Conservation (phyloP, 2,329 filamentous ascomycete genomes). For the Penicillium sp. region DNA sequence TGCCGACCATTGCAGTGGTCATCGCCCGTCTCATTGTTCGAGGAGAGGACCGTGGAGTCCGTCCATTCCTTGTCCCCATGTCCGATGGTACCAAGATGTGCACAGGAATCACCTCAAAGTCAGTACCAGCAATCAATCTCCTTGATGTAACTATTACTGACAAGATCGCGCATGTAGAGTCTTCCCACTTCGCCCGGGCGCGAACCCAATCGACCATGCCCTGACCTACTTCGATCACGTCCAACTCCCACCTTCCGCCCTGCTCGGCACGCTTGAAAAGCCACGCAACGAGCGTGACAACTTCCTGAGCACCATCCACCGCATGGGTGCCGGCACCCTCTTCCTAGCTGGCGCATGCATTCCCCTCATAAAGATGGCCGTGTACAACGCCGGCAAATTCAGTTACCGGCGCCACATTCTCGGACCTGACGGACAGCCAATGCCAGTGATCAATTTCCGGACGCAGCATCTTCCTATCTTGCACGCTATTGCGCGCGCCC, state of each 20-base stretch:
- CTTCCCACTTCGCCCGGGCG: slow-evolving; percentile 8
- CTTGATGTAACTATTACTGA: not conserved
- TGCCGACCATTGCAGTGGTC: slow-evolving; percentile 26
- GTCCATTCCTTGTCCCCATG: slow-evolving; percentile 27
- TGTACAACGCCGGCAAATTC: slow-evolving; percentile 26
- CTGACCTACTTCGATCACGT: slow-evolving; percentile 29
- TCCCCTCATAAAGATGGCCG: slow-evolving; percentile 24
- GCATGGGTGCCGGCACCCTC: slow-evolving; percentile 24
- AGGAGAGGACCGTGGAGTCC: slow-evolving; percentile 25
- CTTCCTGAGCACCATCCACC: slow-evolving; percentile 18
- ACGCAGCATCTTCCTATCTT: slow-evolving; percentile 34
- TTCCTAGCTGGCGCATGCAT: slow-evolving; percentile 18
- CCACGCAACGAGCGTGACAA: slow-evolving; percentile 13
- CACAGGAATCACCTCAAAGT: slow-evolving; percentile 19
- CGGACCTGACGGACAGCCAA: slow-evolving; percentile 11
- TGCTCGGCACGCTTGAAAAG: slow-evolving; percentile 25
- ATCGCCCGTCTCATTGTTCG: slow-evolving; percentile 26
- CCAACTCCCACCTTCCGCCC: slow-evolving; percentile 21
- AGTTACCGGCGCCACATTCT: slow-evolving; percentile 25
- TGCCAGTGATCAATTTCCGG: slow-evolving; percentile 29
- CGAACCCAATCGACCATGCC: slow-evolving; percentile 24
- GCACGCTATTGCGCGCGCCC: slow-evolving; percentile 25
- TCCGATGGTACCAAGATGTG: slow-evolving; percentile 28
- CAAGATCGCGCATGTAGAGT: not conserved
- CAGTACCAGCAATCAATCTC: not conserved